Evolutionary conservation across 352 stramenopile species (phyloP).

Genomic region (Pythium phragmiticola): DNA sequence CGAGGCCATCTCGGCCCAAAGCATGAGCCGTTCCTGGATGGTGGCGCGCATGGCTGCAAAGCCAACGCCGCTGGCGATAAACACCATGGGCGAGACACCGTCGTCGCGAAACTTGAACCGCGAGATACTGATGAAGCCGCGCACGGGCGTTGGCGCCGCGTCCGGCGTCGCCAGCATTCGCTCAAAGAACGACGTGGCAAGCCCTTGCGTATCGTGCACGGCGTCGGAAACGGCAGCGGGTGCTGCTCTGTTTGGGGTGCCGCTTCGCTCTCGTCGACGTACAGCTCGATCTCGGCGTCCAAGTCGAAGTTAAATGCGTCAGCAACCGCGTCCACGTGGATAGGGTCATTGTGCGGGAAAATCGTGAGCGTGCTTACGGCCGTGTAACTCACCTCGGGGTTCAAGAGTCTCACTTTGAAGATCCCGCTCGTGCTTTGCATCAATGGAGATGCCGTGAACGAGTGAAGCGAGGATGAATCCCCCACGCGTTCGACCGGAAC

Average conservation of each 20-base stretch:
- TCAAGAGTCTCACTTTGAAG: conserved; percentile 50
- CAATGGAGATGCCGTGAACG: background rate
- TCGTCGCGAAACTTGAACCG: conserved; percentile 87
- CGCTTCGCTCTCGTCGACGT: conserved; percentile 25
- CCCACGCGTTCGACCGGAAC: conserved; percentile 10
- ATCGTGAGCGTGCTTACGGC: conserved; percentile 89
- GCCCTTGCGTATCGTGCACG: conserved; percentile 76
- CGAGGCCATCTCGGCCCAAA: background rate
- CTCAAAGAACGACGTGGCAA: conserved; percentile 30
- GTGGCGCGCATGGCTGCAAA: conserved; percentile 80
- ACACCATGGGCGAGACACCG: conserved; percentile 78
- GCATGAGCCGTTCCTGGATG: conserved; percentile 31
- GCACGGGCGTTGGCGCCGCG: conserved; percentile 60
- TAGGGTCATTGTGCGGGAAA: conserved; percentile 64
- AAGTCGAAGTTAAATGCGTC: conserved; percentile 72
- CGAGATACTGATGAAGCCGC: conserved; percentile 84
- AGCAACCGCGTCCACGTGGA: conserved; percentile 72
- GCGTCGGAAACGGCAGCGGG: conserved; percentile 86
- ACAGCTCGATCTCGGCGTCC: conserved; percentile 75
- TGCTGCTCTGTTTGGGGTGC: conserved; percentile 33
- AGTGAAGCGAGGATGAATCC: background rate
- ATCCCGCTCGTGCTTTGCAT: background rate
- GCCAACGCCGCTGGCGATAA: conserved; percentile 91
- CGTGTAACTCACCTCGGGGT: conserved; percentile 27
- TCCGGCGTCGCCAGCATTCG: conserved; percentile 34